Evolutionary conservation across 495 filamentous ascomycete genomes (phyloP).

Genomic region (Sordaria brevicollis): DNA sequence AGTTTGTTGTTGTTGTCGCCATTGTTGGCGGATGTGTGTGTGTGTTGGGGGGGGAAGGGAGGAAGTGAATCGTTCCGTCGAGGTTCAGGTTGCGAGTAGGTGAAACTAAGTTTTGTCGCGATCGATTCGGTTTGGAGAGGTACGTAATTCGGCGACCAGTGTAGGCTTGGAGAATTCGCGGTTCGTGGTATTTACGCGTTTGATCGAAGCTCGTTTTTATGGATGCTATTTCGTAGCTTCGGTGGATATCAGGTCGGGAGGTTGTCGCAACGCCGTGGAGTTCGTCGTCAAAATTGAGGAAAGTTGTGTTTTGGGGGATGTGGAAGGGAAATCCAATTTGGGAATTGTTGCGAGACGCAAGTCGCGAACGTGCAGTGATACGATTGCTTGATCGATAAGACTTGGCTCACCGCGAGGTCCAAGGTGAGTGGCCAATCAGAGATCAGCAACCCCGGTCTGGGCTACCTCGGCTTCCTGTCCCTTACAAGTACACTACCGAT

Average conservation of each 20-base stretch:
- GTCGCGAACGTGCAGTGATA: too few species aligned
- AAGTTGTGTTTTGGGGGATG: neutral
- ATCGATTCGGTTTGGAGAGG: neutral
- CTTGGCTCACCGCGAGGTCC: conserved; percentile 6
- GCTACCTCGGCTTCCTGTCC: conserved; percentile 11
- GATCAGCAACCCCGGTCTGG: conserved; percentile 5
- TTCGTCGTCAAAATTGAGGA: neutral
- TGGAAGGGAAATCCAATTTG: too few species aligned
- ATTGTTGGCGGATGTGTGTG: neutral
- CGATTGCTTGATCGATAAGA: conserved; percentile 5
- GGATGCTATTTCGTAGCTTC: neutral
- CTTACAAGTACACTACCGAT: neutral
- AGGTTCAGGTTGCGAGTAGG: neutral
- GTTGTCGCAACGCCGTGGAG: neutral
- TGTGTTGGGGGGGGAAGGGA: neutral
- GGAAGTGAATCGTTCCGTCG: neutral
- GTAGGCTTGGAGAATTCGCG: neutral
- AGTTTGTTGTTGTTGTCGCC: conserved; percentile 1
- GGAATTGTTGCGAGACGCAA: neutral
- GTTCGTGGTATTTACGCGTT: neutral
- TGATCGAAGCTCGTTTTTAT: neutral
- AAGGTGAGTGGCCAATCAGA: conserved; percentile 21
- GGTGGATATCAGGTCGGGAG: neutral
- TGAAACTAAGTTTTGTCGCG: neutral
- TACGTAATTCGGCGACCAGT: neutral